Conservation (phyloP, 1,284 basidiomycete genomes). For the Schizophyllum amplum region DNA sequence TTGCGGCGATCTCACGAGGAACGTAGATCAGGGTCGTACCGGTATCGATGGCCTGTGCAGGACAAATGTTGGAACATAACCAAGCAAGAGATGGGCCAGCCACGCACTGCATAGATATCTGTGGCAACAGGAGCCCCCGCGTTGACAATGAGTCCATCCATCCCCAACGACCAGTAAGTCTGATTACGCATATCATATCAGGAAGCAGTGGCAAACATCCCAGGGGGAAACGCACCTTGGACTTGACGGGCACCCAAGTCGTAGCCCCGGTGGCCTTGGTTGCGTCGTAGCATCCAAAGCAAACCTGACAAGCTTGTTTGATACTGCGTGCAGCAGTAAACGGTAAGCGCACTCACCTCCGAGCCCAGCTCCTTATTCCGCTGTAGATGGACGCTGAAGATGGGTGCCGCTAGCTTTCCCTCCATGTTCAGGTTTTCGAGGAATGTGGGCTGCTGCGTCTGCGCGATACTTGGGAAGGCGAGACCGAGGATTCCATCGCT, state of each 20-base stretch:
- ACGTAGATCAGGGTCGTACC: slow-evolving; percentile 54
- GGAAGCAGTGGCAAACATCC: neutral
- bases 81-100: neutral
- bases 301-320: slow-evolving; percentile 30
- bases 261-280: slow-evolving; percentile 38
- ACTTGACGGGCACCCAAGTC: slow-evolving; percentile 45
- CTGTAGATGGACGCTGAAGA: slow-evolving; percentile 52
- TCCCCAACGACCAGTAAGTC: slow-evolving; percentile 49
- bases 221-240: slow-evolving; percentile 28
- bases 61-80: neutral
- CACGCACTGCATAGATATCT: slow-evolving; percentile 30
- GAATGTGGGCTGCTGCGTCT: slow-evolving; percentile 38
- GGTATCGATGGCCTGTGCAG: slow-evolving; percentile 46
- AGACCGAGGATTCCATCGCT: slow-evolving; percentile 51
- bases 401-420: slow-evolving; percentile 32
- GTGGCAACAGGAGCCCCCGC: slow-evolving; percentile 13
- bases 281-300: slow-evolving; percentile 49
- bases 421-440: slow-evolving; percentile 52
- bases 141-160: slow-evolving; percentile 35
- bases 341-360: slow-evolving; percentile 27
- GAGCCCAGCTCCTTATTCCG: slow-evolving; percentile 38
- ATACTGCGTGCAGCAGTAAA: neutral
- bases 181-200: slow-evolving; percentile 12
- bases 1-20: slow-evolving; percentile 27
- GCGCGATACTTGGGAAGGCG: slow-evolving; percentile 47